Evolutionary conservation across 1,284 basidiomycete species (phyloP).

Genomic region (Acaromyces ingoldii): DNA sequence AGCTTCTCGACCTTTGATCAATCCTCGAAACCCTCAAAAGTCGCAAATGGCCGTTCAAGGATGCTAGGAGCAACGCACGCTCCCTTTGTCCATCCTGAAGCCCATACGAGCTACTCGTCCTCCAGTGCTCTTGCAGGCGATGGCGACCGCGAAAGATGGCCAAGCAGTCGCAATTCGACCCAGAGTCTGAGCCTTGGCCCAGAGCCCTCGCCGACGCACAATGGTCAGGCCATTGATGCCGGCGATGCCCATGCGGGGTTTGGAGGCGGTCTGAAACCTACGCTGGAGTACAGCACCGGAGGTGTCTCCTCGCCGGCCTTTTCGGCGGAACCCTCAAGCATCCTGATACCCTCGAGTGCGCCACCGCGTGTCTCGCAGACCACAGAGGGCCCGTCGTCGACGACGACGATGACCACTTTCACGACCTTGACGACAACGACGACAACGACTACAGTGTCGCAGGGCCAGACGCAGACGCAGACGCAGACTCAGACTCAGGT

Average conservation of each 20-base stretch:
- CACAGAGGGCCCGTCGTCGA: slow-evolving; percentile 9
- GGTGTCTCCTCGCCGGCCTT: too few species aligned
- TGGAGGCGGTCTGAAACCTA: too few species aligned
- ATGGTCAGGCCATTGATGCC: too few species aligned
- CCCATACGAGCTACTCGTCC: not conserved
- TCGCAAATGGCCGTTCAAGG: not conserved
- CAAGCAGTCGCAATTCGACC: slow-evolving; percentile 16
- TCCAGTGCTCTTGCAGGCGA: slow-evolving; percentile 14
- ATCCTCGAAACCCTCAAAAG: slow-evolving; percentile 6
- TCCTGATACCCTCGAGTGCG: too few species aligned
- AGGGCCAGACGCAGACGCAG: slow-evolving; percentile 7
- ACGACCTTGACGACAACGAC: slow-evolving; percentile 23
- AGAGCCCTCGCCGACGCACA: too few species aligned
- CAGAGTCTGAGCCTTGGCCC: too few species aligned
- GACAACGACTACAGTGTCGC: slow-evolving; percentile 8
- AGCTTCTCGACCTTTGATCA: slow-evolving; percentile 30
- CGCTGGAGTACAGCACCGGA: too few species aligned
- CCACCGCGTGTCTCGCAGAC: too few species aligned
- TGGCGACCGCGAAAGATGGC: slow-evolving; percentile 35
- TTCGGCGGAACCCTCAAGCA: too few species aligned
- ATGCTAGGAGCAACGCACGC: not conserved
- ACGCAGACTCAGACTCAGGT: slow-evolving; percentile 6
- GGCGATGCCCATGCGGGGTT: too few species aligned
- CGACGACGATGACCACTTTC: slow-evolving; percentile 17
- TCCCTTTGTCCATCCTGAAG: not conserved